Evolutionary conservation across 495 filamentous ascomycete species (phyloP).

Genomic region (Talaromyces proteolyticus): DNA sequence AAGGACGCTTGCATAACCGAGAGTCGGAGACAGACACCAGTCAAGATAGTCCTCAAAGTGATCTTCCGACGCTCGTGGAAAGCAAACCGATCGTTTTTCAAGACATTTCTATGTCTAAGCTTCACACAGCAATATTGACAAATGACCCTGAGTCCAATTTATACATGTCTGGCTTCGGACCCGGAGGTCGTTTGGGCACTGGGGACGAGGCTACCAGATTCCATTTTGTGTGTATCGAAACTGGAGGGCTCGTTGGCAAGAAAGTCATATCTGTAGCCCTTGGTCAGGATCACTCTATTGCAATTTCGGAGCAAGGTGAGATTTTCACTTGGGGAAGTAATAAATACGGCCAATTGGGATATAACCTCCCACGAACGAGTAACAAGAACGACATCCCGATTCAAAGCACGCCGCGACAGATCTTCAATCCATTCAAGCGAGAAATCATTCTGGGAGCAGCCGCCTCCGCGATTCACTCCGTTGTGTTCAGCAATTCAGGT

Average conservation of each 20-base stretch:
- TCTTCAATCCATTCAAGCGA: conserved; percentile 85
- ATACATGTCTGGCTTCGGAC: conserved; percentile 88
- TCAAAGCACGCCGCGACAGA: conserved; percentile 74
- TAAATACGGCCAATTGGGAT: conserved; percentile 80
- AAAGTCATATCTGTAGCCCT: conserved; percentile 68
- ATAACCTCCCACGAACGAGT: conserved; percentile 52
- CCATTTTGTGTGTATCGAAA: conserved; percentile 73
- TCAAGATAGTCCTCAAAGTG: conserved; percentile 20
- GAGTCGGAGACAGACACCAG: conserved; percentile 13
- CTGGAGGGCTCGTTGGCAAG: conserved; percentile 62
- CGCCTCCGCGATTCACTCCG: conserved; percentile 88
- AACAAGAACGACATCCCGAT: conserved; percentile 67
- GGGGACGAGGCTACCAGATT: conserved; percentile 87
- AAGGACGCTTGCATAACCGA: conserved; percentile 25
- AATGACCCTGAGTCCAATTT: conserved; percentile 88
- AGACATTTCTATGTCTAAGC: conserved; percentile 79
- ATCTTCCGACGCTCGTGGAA: conserved; percentile 62
- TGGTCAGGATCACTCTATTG: conserved; percentile 87
- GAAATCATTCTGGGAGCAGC: conserved; percentile 77
- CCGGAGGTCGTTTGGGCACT: conserved; percentile 82
- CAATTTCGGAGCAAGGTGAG: conserved; percentile 71
- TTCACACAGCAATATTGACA: conserved; percentile 87
- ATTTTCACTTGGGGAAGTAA: conserved; percentile 94
- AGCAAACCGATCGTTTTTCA: conserved; percentile 66
- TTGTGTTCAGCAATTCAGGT: conserved; percentile 73